phyloP scores from a whole-genome alignment of 2,329 filamentous ascomycete genomes.

The Alternaria panax region DNA sequence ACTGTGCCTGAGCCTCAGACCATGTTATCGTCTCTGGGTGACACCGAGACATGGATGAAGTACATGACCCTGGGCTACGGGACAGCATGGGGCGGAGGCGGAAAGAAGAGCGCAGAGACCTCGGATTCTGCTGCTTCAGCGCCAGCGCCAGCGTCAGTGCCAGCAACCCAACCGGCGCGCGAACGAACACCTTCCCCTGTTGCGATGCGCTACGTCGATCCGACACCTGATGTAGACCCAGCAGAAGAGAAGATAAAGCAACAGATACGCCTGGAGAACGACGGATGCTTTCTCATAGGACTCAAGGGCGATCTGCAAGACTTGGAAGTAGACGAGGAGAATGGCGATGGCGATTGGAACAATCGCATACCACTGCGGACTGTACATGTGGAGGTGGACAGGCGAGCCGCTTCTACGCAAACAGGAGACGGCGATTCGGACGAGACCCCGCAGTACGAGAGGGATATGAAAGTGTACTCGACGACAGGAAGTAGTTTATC shows the following conservation, averaged over 20 bases:
- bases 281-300: conserved; percentile 71
- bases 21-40: conserved; percentile 50
- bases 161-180: neutral
- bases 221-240: conserved; percentile 51
- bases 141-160: neutral
- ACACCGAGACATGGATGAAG: conserved; percentile 59
- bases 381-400: conserved; percentile 69
- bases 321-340: conserved; percentile 55
- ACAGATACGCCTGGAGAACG: conserved; percentile 54
- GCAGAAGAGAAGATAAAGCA: conserved; percentile 69
- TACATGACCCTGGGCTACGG: conserved; percentile 60
- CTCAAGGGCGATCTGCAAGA: conserved; percentile 70
- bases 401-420: conserved; percentile 42
- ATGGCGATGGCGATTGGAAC: conserved; percentile 47
- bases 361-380: conserved; percentile 69
- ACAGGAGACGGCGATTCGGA: conserved; percentile 28
- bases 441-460: conserved; percentile 32
- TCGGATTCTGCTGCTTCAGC: neutral
- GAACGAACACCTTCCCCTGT: conserved; percentile 29
- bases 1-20: conserved; percentile 28
- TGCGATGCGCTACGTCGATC: conserved; percentile 47
- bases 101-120: conserved; percentile 24
- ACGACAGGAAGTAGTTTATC: conserved; percentile 20
- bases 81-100: conserved; percentile 48
- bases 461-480: conserved; percentile 19